Evolutionary conservation across 805 yeast genomes (phyloP).

Genomic region (Zygosaccharomyces lentus): DNA sequence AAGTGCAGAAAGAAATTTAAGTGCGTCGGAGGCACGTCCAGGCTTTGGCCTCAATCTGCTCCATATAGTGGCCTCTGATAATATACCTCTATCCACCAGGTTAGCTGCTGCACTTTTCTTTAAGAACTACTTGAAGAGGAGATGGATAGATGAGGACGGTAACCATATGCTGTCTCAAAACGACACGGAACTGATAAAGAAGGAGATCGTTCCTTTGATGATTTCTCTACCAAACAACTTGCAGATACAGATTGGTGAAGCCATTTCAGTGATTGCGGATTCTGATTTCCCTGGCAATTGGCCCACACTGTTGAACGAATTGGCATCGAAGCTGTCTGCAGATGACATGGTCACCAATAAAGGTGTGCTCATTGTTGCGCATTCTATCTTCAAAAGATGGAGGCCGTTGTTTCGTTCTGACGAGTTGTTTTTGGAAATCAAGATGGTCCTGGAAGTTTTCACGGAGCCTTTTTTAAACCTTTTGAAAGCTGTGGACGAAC

Average conservation of each 20-base stretch:
- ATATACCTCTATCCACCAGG: constrained; percentile 53
- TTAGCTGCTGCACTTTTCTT: constrained; percentile 88
- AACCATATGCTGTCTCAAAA: constrained; percentile 53
- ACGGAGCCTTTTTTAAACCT: constrained; percentile 72
- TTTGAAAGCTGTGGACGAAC: constrained; percentile 60
- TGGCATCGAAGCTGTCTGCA: constrained; percentile 59
- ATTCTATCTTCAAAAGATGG: constrained; percentile 95
- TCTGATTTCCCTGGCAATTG: constrained; percentile 92
- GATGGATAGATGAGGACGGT: constrained; percentile 91
- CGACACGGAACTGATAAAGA: constrained; percentile 67
- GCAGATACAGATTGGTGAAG: constrained; percentile 93
- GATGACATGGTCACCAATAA: constrained; percentile 71
- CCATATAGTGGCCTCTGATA: constrained; percentile 67
- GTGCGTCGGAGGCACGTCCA: constrained; percentile 54
- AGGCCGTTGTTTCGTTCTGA: constrained; percentile 90
- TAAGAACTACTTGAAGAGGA: constrained; percentile 78
- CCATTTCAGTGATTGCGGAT: constrained; percentile 88
- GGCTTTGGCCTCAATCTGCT: constrained; percentile 76
- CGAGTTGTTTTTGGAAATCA: constrained; percentile 81
- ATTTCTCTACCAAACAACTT: constrained; percentile 70
- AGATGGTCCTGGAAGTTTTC: constrained; percentile 80
- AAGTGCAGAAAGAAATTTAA: constrained; percentile 61
- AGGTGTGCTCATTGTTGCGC: constrained; percentile 88
- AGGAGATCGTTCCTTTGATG: constrained; percentile 82
- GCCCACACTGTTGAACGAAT: constrained; percentile 70